Evolutionary conservation across 768 basidiomycete genomes (phyloP).

Genomic region (Leucocoprinus leucothites): DNA sequence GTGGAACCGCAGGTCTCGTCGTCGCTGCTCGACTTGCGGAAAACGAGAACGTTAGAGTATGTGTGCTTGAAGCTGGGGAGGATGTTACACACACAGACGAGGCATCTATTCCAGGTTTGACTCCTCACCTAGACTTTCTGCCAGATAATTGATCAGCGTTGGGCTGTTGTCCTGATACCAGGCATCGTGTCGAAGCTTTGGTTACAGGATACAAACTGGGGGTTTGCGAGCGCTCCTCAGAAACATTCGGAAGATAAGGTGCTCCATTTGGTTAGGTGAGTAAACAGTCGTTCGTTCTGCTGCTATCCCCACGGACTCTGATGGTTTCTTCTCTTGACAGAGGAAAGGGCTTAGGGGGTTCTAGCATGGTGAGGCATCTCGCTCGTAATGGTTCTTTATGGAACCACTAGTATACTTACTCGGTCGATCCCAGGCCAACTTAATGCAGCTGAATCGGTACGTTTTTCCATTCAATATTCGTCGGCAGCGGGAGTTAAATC

Average conservation of each 20-base stretch:
- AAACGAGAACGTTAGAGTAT: slow-evolving; percentile 36
- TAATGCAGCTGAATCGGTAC: slow-evolving; percentile 18
- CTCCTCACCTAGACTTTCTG: neutral
- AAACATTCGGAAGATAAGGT: slow-evolving; percentile 7
- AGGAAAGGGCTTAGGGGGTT: slow-evolving; percentile 18
- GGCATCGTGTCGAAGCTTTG: slow-evolving; percentile 20
- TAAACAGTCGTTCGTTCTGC: too few species aligned
- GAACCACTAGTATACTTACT: neutral
- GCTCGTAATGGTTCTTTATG: neutral
- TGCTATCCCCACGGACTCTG: too few species aligned
- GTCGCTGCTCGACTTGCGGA: slow-evolving; percentile 48
- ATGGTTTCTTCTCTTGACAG: too few species aligned
- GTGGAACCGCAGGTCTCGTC: slow-evolving; percentile 43
- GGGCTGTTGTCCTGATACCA: slow-evolving; percentile 16
- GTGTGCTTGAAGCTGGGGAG: slow-evolving; percentile 52
- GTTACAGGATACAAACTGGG: slow-evolving; percentile 17
- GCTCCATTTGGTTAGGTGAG: slow-evolving; percentile 9
- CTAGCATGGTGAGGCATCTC: slow-evolving; percentile 12
- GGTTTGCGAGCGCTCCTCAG: slow-evolving; percentile 12
- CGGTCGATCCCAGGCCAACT: neutral
- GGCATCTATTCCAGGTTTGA: slow-evolving; percentile 25
- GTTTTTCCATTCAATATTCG: neutral
- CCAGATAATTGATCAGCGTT: too few species aligned
- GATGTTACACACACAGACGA: slow-evolving; percentile 43
- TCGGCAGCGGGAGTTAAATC: neutral